A percentile compares a stretch with the other conserved stretches of the same genome.
phyloP scores from a whole-genome alignment of 1,284 basidiomycete genomes.

The Rhodotorula sp. region DNA sequence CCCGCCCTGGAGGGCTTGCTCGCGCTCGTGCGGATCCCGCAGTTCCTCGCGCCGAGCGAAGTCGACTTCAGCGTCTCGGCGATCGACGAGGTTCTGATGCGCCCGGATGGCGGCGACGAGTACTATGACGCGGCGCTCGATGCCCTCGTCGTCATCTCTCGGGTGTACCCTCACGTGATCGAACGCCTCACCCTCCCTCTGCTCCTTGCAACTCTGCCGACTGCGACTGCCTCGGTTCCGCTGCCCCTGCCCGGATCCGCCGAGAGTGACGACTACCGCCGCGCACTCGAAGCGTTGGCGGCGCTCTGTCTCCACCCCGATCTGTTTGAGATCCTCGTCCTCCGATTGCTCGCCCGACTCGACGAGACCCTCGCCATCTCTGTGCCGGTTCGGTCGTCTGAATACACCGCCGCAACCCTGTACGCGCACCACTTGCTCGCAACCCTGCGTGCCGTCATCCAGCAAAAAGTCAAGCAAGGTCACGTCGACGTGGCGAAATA shows the following conservation, averaged over 20 bases:
- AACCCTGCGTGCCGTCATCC: conserved; percentile 64
- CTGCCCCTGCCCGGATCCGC: conserved; percentile 55
- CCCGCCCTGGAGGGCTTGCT: conserved; percentile 64
- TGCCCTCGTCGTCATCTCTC: conserved; percentile 67
- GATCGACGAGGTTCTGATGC: conserved; percentile 62
- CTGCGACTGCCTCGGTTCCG: neutral
- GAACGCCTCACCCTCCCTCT: conserved; percentile 74
- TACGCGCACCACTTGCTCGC: conserved; percentile 80
- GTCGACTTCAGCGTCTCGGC: conserved; percentile 73
- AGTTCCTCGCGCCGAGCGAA: conserved; percentile 68
- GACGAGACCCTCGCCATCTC: conserved; percentile 58
- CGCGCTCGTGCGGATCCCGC: conserved; percentile 62
- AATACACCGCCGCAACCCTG: conserved; percentile 61
- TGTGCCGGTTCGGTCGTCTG: conserved; percentile 24
- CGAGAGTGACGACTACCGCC: conserved; percentile 56
- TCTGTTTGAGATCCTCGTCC: conserved; percentile 79
- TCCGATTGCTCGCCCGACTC: conserved; percentile 75
- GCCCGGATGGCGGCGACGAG: conserved; percentile 51
- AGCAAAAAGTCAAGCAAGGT: conserved; percentile 61
- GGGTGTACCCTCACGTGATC: conserved; percentile 55
- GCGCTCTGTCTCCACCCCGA: conserved; percentile 70
- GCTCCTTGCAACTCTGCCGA: conserved; percentile 64
- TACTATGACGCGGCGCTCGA: conserved; percentile 61
- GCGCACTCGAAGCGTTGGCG: conserved; percentile 67
- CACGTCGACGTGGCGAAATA: conserved; percentile 76